These are phyloP conservation scores for Ceratobasidium sp. DNA, from an alignment of 1,284 basidiomycete genomes.

Conservation along the genomic window DNA sequence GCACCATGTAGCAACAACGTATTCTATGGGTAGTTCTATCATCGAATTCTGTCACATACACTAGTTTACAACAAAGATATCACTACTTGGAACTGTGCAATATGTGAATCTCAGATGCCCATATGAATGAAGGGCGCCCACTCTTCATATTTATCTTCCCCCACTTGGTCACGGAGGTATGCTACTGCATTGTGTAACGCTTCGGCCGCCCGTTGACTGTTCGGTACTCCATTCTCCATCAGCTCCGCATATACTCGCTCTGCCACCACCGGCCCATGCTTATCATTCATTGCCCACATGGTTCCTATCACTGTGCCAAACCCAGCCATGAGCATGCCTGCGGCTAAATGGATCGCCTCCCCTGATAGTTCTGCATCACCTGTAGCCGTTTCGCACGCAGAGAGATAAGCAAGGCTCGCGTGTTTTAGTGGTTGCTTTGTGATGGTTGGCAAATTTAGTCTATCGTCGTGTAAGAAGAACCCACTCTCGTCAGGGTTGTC, in stretches of 20 bases:
- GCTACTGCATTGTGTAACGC: conserved; percentile 20
- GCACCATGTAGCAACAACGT: too few relatives aligned
- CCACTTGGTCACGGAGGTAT: conserved; percentile 11
- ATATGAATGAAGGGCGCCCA: conserved; percentile 27
- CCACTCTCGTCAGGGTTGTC: conserved; percentile 1
- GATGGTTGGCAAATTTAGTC: not conserved
- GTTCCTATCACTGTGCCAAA: conserved; percentile 27
- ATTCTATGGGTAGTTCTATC: too few relatives aligned
- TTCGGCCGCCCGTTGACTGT: not conserved
- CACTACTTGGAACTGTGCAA: too few relatives aligned
- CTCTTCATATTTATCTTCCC: not conserved
- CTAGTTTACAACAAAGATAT: too few relatives aligned
- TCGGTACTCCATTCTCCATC: not conserved
- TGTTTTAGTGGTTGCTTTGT: conserved; percentile 12
- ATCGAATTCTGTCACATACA: too few relatives aligned
- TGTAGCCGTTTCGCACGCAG: conserved; percentile 39
- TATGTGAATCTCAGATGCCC: not conserved
- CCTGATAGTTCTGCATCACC: conserved; percentile 11
- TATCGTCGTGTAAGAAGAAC: conserved; percentile 15
- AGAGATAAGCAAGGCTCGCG: conserved; percentile 21
- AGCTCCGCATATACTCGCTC: conserved; percentile 8
- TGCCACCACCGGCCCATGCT: conserved; percentile 21
- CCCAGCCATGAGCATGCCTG: conserved; percentile 31
- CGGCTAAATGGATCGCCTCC: conserved; percentile 28
- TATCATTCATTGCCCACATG: conserved; percentile 29